phyloP scores from a whole-genome alignment of 176 grass and related monocot species.

The Ensete ventricosum region DNA sequence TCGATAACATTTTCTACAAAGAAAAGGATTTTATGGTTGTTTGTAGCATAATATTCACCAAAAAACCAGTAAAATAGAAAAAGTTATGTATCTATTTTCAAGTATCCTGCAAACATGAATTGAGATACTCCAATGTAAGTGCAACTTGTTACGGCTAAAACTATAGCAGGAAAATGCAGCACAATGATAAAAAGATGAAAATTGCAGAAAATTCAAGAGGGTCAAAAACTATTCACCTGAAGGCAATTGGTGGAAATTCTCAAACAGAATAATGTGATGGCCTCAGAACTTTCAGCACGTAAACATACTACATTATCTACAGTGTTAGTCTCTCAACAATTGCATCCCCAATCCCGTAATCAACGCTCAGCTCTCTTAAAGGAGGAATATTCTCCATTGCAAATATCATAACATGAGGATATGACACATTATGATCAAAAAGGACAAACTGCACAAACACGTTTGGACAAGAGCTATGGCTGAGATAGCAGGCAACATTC shows the following conservation, averaged over 20 bases:
- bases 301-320: neutral
- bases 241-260: neutral
- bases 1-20: too few relatives aligned
- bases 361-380: constrained; percentile 71
- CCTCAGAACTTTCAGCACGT: neutral
- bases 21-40: too few relatives aligned
- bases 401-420: constrained; percentile 74
- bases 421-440: constrained; percentile 36
- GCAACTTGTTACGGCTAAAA: neutral
- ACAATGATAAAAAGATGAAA: neutral
- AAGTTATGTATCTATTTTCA: too few relatives aligned
- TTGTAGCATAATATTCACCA: too few relatives aligned
- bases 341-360: constrained; percentile 49
- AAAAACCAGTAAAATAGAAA: too few relatives aligned
- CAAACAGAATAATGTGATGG: neutral
- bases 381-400: constrained; percentile 90
- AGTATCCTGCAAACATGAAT: neutral
- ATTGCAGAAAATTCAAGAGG: neutral
- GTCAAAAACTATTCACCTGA: neutral
- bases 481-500: constrained; percentile 73
- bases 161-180: neutral
- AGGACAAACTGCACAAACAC: constrained; percentile 60
- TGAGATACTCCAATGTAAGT: neutral
- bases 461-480: constrained; percentile 56
- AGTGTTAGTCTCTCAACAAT: neutral